These are phyloP conservation scores for Cytidiella melzeri DNA, from an alignment of 768 basidiomycete species.

Conservation along the genomic window DNA sequence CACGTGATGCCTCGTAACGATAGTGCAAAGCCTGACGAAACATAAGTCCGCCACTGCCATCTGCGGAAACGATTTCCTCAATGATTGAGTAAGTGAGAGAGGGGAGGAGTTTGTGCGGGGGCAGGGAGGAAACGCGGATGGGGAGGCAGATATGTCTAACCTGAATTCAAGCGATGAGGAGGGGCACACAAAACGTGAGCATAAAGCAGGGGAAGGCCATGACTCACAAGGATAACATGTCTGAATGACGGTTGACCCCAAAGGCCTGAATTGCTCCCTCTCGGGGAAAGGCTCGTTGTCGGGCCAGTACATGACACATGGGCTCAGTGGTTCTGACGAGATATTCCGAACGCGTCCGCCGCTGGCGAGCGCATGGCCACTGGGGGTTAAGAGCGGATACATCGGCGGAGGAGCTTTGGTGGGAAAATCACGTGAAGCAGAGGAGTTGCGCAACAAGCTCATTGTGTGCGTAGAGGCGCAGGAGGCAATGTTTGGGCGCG, in stretches of 20 bases:
- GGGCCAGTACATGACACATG: conserved; percentile 88
- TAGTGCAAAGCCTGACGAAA: conserved; percentile 28
- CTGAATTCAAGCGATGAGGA: conserved; percentile 23
- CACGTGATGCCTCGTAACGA: conserved; percentile 22
- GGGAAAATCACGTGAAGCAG: conserved; percentile 6
- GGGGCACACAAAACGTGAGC: conserved; percentile 22
- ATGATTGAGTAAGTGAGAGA: conserved; percentile 24
- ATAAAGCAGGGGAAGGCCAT: conserved; percentile 26
- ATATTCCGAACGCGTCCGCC: conserved; percentile 80
- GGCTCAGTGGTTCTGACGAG: conserved; percentile 60
- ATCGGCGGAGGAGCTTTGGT: conserved; percentile 36
- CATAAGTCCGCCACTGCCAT: conserved; percentile 24
- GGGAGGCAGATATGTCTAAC: conserved; percentile 20
- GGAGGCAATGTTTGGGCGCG: conserved; percentile 9
- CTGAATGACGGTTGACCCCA: conserved; percentile 43
- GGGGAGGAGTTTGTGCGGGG: conserved; percentile 19
- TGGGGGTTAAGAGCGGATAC: conserved; percentile 78
- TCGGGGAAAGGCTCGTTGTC: conserved; percentile 84
- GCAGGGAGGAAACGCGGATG: conserved; percentile 25
- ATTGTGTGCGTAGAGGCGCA: background rate
- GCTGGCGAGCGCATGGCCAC: conserved; percentile 67
- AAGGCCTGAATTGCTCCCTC: conserved; percentile 66
- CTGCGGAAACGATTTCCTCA: conserved; percentile 27
- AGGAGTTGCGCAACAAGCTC: conserved; percentile 7
- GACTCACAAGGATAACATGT: too few species aligned